These are phyloP conservation scores for Naematelia encephala DNA, from an alignment of 768 basidiomycete species.

Conservation along the genomic window DNA sequence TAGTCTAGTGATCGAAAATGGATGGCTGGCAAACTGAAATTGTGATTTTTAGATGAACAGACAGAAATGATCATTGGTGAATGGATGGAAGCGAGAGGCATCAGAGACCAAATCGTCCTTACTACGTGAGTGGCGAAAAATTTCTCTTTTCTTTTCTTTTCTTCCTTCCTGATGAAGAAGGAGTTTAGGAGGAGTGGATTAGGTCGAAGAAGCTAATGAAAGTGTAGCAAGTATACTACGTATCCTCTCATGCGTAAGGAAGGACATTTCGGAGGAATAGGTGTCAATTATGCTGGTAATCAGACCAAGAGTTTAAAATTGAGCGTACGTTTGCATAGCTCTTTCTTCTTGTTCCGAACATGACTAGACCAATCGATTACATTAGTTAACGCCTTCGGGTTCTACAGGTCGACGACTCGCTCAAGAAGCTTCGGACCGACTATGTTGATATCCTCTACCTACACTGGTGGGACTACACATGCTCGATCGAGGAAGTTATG, in stretches of 20 bases:
- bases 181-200: background rate
- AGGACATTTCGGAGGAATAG: background rate
- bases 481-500: constrained; percentile 61
- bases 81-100: constrained; percentile 54
- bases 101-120: constrained; percentile 56
- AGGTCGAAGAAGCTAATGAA: background rate
- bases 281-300: constrained; percentile 55
- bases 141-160: background rate
- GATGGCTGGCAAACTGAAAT: constrained; percentile 18
- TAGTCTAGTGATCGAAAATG: background rate
- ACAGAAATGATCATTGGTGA: constrained; percentile 60
- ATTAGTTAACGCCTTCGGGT: background rate
- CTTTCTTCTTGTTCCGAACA: background rate
- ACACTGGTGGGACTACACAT: constrained; percentile 58
- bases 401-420: constrained; percentile 52
- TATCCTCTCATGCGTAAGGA: constrained; percentile 54
- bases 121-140: constrained; percentile 47
- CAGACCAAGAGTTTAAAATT: constrained; percentile 53
- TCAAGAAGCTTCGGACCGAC: constrained; percentile 60
- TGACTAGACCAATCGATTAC: background rate
- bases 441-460: constrained; percentile 58
- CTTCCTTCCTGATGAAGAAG: too few species aligned
- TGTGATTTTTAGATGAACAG: constrained; percentile 58
- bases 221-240: constrained; percentile 39
- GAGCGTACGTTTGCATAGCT: background rate